These are phyloP conservation scores for Pythium insidiosum DNA, from an alignment of 352 stramenopile genomes.

Conservation along the genomic window DNA sequence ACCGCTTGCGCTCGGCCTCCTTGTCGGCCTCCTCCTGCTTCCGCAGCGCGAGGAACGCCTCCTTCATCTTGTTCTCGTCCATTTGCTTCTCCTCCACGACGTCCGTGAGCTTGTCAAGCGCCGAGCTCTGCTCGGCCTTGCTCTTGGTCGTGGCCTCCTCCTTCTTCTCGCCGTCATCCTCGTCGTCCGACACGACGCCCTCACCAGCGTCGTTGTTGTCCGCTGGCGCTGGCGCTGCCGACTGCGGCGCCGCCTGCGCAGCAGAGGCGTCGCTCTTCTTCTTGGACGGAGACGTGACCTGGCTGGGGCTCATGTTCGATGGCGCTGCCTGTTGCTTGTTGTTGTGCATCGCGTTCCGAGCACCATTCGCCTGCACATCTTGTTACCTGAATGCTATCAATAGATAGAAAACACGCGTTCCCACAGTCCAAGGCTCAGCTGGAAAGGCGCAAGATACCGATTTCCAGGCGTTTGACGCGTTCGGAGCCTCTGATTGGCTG, in stretches of 20 bases:
- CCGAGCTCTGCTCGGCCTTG: slow-evolving; percentile 74
- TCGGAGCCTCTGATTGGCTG: slow-evolving; percentile 12
- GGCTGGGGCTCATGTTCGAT: slow-evolving; percentile 28
- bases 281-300: too few species aligned
- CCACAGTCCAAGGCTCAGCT: neutral
- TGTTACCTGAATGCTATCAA: neutral
- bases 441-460: too few species aligned
- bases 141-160: slow-evolving; percentile 58
- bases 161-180: slow-evolving; percentile 31
- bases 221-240: slow-evolving; percentile 4
- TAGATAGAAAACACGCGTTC: neutral
- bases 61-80: slow-evolving; percentile 86
- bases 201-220: slow-evolving; percentile 6
- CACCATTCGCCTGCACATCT: neutral
- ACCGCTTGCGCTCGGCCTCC: slow-evolving; percentile 63
- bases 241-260: neutral
- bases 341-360: neutral
- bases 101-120: slow-evolving; percentile 82
- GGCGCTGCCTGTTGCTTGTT: neutral
- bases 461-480: too few species aligned
- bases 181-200: slow-evolving; percentile 34
- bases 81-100: slow-evolving; percentile 83
- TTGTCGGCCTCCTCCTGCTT: slow-evolving; percentile 83
- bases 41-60: slow-evolving; percentile 60
- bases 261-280: slow-evolving; percentile 4